Evolutionary conservation across 23 red algal species (phyloP).

Genomic region (Pyropia yezoensis): DNA sequence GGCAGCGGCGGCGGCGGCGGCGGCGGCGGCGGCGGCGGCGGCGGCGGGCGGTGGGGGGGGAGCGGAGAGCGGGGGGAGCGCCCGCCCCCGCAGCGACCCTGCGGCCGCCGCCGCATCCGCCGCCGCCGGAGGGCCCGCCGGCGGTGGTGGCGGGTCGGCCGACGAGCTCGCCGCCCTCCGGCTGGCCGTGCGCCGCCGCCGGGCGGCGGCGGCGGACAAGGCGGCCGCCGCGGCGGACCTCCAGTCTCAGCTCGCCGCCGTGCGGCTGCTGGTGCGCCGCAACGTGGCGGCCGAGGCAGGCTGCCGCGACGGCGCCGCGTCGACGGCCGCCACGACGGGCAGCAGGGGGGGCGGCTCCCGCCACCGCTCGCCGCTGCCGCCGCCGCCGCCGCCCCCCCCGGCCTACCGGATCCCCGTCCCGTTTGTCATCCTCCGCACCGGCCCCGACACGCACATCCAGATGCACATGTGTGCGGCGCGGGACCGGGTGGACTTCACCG

Average conservation of each 20-base stretch:
- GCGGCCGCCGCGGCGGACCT: too few species aligned
- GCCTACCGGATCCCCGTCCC: constrained; percentile 47
- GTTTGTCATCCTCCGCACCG: constrained; percentile 59
- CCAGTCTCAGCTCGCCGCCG: neutral
- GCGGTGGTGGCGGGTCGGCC: neutral
- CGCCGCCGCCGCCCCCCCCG: neutral
- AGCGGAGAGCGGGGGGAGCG: neutral
- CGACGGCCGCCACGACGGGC: too few species aligned
- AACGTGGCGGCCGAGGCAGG: neutral
- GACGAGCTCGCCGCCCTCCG: neutral
- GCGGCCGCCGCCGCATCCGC: neutral
- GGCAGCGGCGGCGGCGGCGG: constrained; percentile 13
- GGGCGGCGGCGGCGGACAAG: neutral
- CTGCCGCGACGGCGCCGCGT: too few species aligned
- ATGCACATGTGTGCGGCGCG: constrained; percentile 51
- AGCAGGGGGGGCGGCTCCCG: neutral
- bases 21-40: constrained; percentile 10
- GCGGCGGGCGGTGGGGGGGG: constrained; percentile 8
- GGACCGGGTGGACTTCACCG: constrained; percentile 66
- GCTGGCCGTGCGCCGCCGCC: neutral
- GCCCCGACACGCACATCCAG: constrained; percentile 52
- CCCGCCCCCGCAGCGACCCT: constrained; percentile 13
- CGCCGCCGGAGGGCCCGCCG: constrained; percentile 5
- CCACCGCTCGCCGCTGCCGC: neutral
- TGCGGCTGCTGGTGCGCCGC: neutral